These are phyloP conservation scores for Yarrowia alimentaria DNA, from an alignment of 805 yeast genomes.

Conservation along the genomic window DNA sequence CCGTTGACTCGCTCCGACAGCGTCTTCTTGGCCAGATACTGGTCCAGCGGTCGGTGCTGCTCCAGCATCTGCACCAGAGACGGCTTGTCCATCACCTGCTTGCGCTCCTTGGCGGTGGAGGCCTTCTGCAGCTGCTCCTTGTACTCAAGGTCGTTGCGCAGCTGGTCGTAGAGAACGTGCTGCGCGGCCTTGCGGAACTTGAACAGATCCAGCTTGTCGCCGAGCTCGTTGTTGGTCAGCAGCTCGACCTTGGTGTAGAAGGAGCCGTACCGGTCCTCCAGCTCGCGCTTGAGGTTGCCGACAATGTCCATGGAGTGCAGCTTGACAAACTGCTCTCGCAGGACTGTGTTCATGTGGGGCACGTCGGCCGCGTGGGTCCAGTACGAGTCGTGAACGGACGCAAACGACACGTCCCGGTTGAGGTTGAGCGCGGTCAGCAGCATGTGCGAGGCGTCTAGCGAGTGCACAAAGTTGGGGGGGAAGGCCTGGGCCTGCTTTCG, in stretches of 20 bases:
- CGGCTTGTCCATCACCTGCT: not conserved
- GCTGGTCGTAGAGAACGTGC: not conserved
- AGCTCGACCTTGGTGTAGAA: slow-evolving; percentile 40
- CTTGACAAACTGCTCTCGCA: slow-evolving; percentile 76
- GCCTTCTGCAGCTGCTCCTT: not conserved
- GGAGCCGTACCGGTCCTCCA: slow-evolving; percentile 73
- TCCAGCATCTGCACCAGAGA: slow-evolving; percentile 4
- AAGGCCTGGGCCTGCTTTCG: slow-evolving; percentile 90
- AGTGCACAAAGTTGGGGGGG: slow-evolving; percentile 94
- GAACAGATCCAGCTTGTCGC: not conserved
- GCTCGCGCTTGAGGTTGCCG: slow-evolving; percentile 68
- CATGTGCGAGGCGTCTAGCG: slow-evolving; percentile 97
- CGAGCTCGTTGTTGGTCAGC: not conserved
- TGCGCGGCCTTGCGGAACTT: not conserved
- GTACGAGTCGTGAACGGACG: slow-evolving; percentile 95
- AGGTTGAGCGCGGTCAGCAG: slow-evolving; percentile 70
- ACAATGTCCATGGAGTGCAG: slow-evolving; percentile 75
- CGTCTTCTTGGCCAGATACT: slow-evolving; percentile 1
- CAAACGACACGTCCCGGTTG: slow-evolving; percentile 60
- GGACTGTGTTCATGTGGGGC: slow-evolving; percentile 60
- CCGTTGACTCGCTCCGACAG: slow-evolving; percentile 3
- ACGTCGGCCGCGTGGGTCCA: slow-evolving; percentile 96
- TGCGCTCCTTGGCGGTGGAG: not conserved
- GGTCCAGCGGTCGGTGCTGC: slow-evolving; percentile 1
- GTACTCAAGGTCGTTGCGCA: slow-evolving; percentile 1